phyloP scores from a whole-genome alignment of 768 basidiomycete species.

The Melanogaster broomeanus region DNA sequence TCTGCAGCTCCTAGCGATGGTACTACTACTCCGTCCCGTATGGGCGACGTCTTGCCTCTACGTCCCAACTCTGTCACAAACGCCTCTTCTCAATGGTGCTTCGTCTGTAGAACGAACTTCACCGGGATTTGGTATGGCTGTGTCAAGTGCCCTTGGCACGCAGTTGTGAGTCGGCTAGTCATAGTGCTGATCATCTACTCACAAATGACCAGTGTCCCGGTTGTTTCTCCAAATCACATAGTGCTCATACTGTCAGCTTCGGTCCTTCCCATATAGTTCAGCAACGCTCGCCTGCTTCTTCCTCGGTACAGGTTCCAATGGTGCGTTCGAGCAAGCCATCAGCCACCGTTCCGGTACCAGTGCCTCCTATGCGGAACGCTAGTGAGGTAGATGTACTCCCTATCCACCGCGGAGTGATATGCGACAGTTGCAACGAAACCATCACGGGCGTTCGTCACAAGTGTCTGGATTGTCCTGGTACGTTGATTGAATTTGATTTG shows the following conservation, averaged over 20 bases:
- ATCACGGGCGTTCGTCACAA: slow-evolving; percentile 75
- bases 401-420: slow-evolving; percentile 59
- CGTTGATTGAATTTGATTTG: slow-evolving; percentile 22
- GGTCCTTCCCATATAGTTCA: slow-evolving; percentile 31
- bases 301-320: not conserved
- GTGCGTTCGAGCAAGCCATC: not conserved
- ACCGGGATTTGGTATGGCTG: slow-evolving; percentile 32
- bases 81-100: slow-evolving; percentile 24
- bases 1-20: not conserved
- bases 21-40: not conserved
- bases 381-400: not conserved
- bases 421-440: slow-evolving; percentile 60
- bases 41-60: not conserved
- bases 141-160: slow-evolving; percentile 33
- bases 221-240: slow-evolving; percentile 30
- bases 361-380: not conserved
- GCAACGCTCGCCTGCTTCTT: slow-evolving; percentile 6
- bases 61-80: not conserved
- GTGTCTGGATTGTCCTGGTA: slow-evolving; percentile 76
- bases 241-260: slow-evolving; percentile 31
- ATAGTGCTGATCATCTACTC: not conserved
- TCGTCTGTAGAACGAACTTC: slow-evolving; percentile 30
- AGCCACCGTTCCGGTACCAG: not conserved
- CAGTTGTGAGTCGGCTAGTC: slow-evolving; percentile 22
- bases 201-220: slow-evolving; percentile 22